phyloP scores from a whole-genome alignment of 176 grass and related monocot species.

The Calamus simplicifolius region DNA sequence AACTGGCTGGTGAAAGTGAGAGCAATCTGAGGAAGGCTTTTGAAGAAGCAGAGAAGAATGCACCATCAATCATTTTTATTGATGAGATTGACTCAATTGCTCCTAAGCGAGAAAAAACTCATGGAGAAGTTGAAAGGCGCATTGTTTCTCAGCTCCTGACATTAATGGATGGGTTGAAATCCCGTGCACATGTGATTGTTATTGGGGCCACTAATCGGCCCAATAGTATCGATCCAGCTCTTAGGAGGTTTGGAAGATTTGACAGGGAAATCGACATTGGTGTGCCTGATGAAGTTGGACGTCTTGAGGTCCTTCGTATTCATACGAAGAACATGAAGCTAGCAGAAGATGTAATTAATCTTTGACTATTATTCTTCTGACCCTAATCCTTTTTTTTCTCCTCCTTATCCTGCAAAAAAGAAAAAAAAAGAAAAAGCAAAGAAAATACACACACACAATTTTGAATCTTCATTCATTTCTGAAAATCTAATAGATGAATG shows the following conservation, averaged over 20 bases:
- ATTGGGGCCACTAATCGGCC: slow-evolving; percentile 84
- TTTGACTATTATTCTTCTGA: slow-evolving; percentile 1
- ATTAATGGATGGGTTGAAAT: slow-evolving; percentile 76
- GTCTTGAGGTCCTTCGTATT: slow-evolving; percentile 79
- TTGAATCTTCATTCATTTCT: too few species aligned
- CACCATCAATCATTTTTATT: slow-evolving; percentile 85
- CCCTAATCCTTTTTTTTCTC: slow-evolving; percentile 7
- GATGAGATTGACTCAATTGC: slow-evolving; percentile 86
- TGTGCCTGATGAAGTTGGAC: slow-evolving; percentile 75
- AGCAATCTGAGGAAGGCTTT: slow-evolving; percentile 83
- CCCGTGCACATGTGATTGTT: slow-evolving; percentile 76
- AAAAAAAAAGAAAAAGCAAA: too few species aligned
- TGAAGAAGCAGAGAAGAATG: slow-evolving; percentile 87
- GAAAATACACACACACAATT: too few species aligned
- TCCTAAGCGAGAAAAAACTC: slow-evolving; percentile 75
- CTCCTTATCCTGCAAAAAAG: too few species aligned
- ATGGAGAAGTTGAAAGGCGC: slow-evolving; percentile 74
- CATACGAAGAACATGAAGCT: slow-evolving; percentile 94
- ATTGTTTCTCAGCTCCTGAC: slow-evolving; percentile 82
- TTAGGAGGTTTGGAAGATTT: slow-evolving; percentile 78
- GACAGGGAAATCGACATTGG: slow-evolving; percentile 82
- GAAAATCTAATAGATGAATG: too few species aligned
- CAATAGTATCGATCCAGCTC: slow-evolving; percentile 75
- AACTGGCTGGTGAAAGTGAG: slow-evolving; percentile 76
- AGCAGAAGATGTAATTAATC: slow-evolving; percentile 53